A percentile compares a stretch with the other conserved stretches of the same genome.
Evolutionary conservation across 2,329 filamentous ascomycete species (phyloP).

Genomic region (Ceratocystis huliohia): DNA sequence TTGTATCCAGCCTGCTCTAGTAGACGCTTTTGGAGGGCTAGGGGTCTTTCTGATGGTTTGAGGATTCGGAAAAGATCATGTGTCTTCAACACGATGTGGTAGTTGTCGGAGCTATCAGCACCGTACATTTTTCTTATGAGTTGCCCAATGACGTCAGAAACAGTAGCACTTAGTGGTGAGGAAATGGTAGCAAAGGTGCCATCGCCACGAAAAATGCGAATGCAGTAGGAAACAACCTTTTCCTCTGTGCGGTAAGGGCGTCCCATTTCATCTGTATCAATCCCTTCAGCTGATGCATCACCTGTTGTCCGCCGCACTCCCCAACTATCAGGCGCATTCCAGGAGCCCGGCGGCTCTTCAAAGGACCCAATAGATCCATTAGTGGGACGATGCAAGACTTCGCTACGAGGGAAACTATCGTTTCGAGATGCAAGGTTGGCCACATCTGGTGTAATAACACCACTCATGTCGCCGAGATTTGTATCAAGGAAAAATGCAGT

Average conservation of each 20-base stretch:
- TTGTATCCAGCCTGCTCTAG: constrained; percentile 87
- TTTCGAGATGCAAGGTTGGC: neutral
- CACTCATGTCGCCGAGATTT: constrained; percentile 80
- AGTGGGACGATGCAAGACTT: constrained; percentile 8
- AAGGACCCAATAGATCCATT: constrained; percentile 15
- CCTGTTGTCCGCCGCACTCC: constrained; percentile 65
- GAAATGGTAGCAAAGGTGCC: constrained; percentile 90
- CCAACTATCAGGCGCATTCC: constrained; percentile 96
- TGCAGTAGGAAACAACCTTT: constrained; percentile 68
- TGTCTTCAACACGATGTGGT: constrained; percentile 89
- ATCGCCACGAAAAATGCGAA: constrained; percentile 88
- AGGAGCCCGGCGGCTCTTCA: constrained; percentile 45
- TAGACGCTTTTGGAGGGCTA: constrained; percentile 82
- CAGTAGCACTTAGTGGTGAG: constrained; percentile 68
- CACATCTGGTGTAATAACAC: constrained; percentile 27
- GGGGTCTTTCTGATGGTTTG: constrained; percentile 62
- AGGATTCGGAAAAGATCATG: constrained; percentile 80
- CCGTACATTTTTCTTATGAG: constrained; percentile 90
- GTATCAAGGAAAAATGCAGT: constrained; percentile 71
- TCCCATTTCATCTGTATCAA: constrained; percentile 38
- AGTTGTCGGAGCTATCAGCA: constrained; percentile 81
- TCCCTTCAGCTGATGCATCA: constrained; percentile 51
- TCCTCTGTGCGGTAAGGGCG: constrained; percentile 36
- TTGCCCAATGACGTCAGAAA: constrained; percentile 75
- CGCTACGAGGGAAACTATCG: constrained; percentile 13